Evolutionary conservation across 495 filamentous ascomycete species (phyloP).

Genomic region (Amphirosellinia nigrospora): DNA sequence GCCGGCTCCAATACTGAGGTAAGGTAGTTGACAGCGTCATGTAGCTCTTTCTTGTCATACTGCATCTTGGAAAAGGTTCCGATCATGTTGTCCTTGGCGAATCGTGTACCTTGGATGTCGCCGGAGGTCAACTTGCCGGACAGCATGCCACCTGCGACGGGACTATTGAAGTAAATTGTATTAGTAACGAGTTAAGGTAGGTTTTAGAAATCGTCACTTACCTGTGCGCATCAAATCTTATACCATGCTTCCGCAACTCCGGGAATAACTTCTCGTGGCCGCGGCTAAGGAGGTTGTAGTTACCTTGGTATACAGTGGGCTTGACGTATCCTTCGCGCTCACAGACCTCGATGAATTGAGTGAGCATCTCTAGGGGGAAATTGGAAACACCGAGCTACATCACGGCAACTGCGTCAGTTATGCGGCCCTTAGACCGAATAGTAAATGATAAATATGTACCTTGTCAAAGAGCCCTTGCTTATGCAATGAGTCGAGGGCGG

Average conservation of each 20-base stretch:
- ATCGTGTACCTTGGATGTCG: slow-evolving; percentile 32
- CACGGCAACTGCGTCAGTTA: too few species aligned
- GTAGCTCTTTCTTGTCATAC: slow-evolving; percentile 51
- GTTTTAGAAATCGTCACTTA: too few species aligned
- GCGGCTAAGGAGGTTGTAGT: too few species aligned
- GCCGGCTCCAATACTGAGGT: neutral
- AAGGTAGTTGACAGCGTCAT: slow-evolving; percentile 36
- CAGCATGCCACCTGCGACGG: slow-evolving; percentile 36
- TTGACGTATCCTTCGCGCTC: too few species aligned
- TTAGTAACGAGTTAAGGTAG: slow-evolving; percentile 20
- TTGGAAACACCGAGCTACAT: too few species aligned
- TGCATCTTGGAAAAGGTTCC: slow-evolving; percentile 12
- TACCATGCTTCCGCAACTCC: too few species aligned
- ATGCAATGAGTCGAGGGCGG: slow-evolving; percentile 45
- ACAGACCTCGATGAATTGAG: too few species aligned
- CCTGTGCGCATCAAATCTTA: neutral
- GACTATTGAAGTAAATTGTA: slow-evolving; percentile 26
- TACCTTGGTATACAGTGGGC: too few species aligned
- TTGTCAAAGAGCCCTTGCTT: neutral
- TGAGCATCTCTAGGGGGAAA: too few species aligned
- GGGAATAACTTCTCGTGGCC: too few species aligned
- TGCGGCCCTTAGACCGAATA: too few species aligned
- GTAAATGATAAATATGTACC: too few species aligned
- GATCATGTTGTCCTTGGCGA: slow-evolving; percentile 22
- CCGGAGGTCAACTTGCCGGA: slow-evolving; percentile 34